These are phyloP conservation scores for Gaeumannomyces tritici DNA, from an alignment of 2,329 filamentous ascomycete genomes.

Conservation along the genomic window DNA sequence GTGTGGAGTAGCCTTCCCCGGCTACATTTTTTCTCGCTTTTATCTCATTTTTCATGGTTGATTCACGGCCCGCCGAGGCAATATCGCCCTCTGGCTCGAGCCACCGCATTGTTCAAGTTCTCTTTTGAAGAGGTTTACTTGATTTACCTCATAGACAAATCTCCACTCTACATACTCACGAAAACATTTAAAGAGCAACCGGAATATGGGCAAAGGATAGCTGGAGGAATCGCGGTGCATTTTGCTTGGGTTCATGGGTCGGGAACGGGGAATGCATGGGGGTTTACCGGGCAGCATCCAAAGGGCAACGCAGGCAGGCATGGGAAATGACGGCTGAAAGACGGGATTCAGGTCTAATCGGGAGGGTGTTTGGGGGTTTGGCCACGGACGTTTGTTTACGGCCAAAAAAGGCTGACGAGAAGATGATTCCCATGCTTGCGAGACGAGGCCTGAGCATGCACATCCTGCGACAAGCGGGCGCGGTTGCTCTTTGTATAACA, in stretches of 20 bases:
- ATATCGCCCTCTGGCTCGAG: neutral
- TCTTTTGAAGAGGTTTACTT: neutral
- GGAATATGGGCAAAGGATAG: neutral
- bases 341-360: neutral
- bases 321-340: neutral
- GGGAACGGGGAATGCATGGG: neutral
- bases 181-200: slow-evolving; percentile 7
- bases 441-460: neutral
- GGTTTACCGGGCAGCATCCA: neutral
- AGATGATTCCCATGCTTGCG: neutral
- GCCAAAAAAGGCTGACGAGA: neutral
- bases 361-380: too few species aligned
- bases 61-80: neutral
- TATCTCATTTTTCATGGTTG: neutral
- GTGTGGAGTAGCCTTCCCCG: neutral
- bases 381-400: neutral
- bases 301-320: neutral
- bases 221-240: neutral
- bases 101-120: neutral
- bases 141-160: slow-evolving; percentile 30
- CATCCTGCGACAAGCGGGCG: neutral
- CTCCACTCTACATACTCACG: slow-evolving; percentile 35
- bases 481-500: neutral
- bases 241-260: neutral
- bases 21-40: neutral